Evolutionary conservation across 305 asterid genomes (phyloP).

Genomic region (Solanum hybrid): DNA sequence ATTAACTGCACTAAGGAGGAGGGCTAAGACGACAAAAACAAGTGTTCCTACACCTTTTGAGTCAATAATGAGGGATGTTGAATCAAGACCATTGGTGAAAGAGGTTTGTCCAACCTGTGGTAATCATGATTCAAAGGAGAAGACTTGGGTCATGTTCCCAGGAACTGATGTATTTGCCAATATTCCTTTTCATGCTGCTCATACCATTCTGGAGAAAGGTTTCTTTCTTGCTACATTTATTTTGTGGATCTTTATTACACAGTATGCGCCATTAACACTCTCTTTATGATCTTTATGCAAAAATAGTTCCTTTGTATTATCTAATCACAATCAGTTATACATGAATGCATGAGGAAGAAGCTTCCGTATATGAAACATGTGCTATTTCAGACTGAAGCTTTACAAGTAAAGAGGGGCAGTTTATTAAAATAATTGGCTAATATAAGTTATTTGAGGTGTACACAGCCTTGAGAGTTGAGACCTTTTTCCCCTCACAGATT

Average conservation of each 20-base stretch:
- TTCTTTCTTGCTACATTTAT: neutral
- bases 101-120: slow-evolving; percentile 85
- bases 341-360: neutral
- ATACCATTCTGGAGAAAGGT: slow-evolving; percentile 84
- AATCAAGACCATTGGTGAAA: slow-evolving; percentile 61
- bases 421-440: neutral
- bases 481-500: neutral
- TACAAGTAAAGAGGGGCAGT: neutral
- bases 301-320: neutral
- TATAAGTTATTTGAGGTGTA: neutral
- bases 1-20: slow-evolving; percentile 70
- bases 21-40: slow-evolving; percentile 59
- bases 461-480: neutral
- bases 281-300: neutral
- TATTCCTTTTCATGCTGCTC: slow-evolving; percentile 88
- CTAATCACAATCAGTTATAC: neutral
- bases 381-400: neutral
- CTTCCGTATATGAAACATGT: neutral
- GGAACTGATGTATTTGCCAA: slow-evolving; percentile 66
- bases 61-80: slow-evolving; percentile 69
- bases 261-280: neutral
- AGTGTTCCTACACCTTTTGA: slow-evolving; percentile 70
- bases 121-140: slow-evolving; percentile 67
- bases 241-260: neutral
- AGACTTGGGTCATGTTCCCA: slow-evolving; percentile 64